These are phyloP conservation scores for Scleroderma bovista DNA, from an alignment of 768 basidiomycete genomes.

Conservation along the genomic window DNA sequence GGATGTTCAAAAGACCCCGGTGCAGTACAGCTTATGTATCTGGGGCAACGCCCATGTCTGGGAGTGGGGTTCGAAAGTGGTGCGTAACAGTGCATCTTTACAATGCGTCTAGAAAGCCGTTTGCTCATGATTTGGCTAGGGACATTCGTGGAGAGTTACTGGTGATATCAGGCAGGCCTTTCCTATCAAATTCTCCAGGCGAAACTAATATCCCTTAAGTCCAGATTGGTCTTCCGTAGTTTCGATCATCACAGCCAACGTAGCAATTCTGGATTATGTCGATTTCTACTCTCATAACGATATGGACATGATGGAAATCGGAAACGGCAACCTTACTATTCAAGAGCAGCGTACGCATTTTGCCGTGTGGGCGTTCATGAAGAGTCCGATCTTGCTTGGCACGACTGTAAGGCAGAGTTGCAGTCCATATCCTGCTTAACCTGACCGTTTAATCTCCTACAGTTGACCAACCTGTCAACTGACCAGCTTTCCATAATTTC, in stretches of 20 bases:
- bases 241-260: constrained; percentile 40
- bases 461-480: constrained; percentile 38
- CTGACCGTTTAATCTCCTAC: neutral
- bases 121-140: constrained; percentile 22
- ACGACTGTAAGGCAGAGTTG: constrained; percentile 22
- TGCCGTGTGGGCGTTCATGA: constrained; percentile 53
- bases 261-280: constrained; percentile 34
- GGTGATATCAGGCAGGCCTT: constrained; percentile 36
- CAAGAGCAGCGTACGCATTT: constrained; percentile 52
- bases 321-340: constrained; percentile 45
- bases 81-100: constrained; percentile 13
- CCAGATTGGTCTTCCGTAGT: constrained; percentile 48
- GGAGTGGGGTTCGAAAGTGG: constrained; percentile 54
- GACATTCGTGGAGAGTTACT: constrained; percentile 53
- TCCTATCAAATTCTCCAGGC: neutral
- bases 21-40: constrained; percentile 47
- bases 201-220: constrained; percentile 14
- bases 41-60: constrained; percentile 54
- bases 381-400: constrained; percentile 50
- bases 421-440: neutral
- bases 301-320: constrained; percentile 56
- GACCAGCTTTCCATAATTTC: constrained; percentile 45
- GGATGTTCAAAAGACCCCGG: constrained; percentile 37
- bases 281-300: constrained; percentile 50
- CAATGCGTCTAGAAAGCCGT: no score